Evolutionary conservation across 2,329 filamentous ascomycete species (phyloP).

Genomic region (Periconia sp.): DNA sequence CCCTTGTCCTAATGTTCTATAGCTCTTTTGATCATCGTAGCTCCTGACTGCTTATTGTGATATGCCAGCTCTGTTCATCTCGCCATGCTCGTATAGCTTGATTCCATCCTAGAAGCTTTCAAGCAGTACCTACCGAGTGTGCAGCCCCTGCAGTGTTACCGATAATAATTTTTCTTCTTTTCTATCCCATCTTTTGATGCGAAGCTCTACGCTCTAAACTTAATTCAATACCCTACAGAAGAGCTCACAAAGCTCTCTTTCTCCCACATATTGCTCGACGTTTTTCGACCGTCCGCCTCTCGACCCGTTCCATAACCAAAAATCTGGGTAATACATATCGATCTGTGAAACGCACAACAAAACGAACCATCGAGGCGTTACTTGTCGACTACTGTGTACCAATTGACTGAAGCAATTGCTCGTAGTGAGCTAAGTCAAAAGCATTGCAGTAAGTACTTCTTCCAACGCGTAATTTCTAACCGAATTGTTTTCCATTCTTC

Average conservation of each 20-base stretch:
- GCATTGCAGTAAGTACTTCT: not conserved
- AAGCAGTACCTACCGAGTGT: not conserved
- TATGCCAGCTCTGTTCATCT: not conserved
- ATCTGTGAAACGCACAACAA: too few species aligned
- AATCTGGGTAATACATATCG: too few species aligned
- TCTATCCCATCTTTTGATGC: not conserved
- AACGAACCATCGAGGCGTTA: not conserved
- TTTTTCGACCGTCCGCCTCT: not conserved
- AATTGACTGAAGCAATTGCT: not conserved
- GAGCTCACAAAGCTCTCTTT: not conserved
- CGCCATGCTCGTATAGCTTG: not conserved
- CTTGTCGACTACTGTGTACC: not conserved
- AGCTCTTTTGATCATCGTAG: not conserved
- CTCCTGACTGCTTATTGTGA: not conserved
- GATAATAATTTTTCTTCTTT: not conserved
- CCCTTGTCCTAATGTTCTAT: not conserved
- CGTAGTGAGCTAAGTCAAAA: not conserved
- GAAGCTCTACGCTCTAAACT: too few species aligned
- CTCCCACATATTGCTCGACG: not conserved
- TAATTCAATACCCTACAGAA: too few species aligned
- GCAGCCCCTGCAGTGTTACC: not conserved
- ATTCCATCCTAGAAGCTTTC: not conserved
- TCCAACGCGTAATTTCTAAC: not conserved
- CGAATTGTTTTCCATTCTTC: not conserved
- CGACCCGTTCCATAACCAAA: too few species aligned